Conservation (phyloP, 1,139 yeast species). For the Suhomyces chickasaworum region DNA sequence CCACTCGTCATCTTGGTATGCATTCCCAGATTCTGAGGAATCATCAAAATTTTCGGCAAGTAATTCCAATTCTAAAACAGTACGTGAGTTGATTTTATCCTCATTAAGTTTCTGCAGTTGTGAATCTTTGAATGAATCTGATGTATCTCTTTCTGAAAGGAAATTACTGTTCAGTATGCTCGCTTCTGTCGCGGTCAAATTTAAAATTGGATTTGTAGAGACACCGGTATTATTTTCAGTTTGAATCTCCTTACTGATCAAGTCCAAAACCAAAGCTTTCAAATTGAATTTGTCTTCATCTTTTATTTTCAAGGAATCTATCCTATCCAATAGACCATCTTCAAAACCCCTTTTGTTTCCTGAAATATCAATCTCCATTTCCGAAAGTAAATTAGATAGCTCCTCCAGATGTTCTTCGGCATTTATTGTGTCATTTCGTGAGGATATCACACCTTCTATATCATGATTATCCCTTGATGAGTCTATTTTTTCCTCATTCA, state of each 20-base stretch:
- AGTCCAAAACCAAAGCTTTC: neutral
- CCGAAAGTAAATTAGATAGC: neutral
- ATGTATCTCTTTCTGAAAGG: neutral
- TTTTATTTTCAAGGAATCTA: neutral
- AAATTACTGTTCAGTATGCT: neutral
- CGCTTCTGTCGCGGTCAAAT: neutral
- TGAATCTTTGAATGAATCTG: neutral
- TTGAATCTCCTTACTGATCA: neutral
- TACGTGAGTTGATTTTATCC: constrained; percentile 16
- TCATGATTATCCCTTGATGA: neutral
- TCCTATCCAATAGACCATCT: neutral
- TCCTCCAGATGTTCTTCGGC: neutral
- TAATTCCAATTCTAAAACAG: constrained; percentile 42
- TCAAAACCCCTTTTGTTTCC: neutral
- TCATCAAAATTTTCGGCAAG: constrained; percentile 57
- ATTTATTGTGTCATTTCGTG: neutral
- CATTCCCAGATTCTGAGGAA: constrained; percentile 29
- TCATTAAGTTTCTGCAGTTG: neutral
- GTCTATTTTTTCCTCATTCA: neutral
- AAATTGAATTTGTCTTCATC: neutral
- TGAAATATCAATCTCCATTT: neutral
- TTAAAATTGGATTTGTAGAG: neutral
- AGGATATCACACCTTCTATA: neutral
- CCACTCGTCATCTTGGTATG: constrained; percentile 43
- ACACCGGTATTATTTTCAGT: neutral